These are phyloP conservation scores for Aspergillus spinulosporus DNA, from an alignment of 2,329 filamentous ascomycete species.

Conservation along the genomic window DNA sequence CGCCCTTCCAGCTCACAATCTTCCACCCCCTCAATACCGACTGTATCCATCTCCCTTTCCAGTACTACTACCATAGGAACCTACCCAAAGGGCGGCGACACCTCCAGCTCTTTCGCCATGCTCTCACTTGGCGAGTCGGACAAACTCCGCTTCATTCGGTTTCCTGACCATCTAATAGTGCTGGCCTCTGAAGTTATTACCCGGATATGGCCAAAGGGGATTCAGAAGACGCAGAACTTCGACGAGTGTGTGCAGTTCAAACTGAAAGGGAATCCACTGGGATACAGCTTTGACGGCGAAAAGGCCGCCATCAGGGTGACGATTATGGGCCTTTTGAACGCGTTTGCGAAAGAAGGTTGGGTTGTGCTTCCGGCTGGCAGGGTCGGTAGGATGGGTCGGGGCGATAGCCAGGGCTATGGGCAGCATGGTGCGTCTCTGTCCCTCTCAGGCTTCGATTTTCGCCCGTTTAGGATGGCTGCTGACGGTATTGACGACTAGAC, in stretches of 20 bases:
- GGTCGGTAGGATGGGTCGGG: conserved; percentile 5
- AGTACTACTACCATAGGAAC: background rate
- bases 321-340: conserved; percentile 1
- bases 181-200: conserved; percentile 8
- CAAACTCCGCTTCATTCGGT: conserved; percentile 10
- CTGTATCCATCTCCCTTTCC: background rate
- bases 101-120: background rate
- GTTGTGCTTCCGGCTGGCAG: conserved; percentile 3
- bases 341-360: conserved; percentile 13
- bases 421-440: too few relatives aligned
- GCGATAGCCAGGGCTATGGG: background rate
- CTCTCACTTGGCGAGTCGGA: conserved; percentile 1
- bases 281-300: conserved; percentile 2
- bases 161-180: conserved; percentile 4
- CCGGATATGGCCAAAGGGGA: conserved; percentile 7
- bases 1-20: background rate
- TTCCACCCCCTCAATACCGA: background rate
- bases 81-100: background rate
- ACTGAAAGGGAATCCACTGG: conserved; percentile 9
- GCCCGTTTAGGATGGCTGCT: background rate
- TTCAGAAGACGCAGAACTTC: conserved; percentile 3
- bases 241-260: conserved; percentile 11
- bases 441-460: too few relatives aligned
- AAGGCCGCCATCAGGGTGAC: conserved; percentile 7
- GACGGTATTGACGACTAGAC: background rate